Base-by-base conservation (phyloP, 768 basidiomycete species). In the Dentipellis sp. region DNA sequence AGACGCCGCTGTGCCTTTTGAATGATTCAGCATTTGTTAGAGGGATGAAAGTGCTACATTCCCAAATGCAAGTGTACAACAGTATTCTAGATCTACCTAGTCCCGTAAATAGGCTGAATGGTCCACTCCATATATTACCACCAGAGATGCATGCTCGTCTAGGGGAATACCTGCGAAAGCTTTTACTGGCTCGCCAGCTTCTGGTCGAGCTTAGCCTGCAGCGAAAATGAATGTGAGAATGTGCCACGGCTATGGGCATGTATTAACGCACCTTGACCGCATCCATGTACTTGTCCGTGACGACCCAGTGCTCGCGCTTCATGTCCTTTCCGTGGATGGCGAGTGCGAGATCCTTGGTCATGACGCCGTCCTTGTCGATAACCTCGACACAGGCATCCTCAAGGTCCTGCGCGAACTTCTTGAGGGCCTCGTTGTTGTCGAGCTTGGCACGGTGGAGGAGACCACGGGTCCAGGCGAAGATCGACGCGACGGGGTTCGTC, bases 391-490 rank as follows among this genome's bases (percentile, higher is more conserved):
- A 97, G 17, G 91, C 83, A 12, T 70, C 77, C 75, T 99, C 97
- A 40, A 99, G 78, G 59, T 84, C 82, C 50, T 77, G 64, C 63
- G 87, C 91, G 72, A 95, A 99, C 48, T 72, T 70, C 53, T 72
- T 75, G 29, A 99, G 80, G 36, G 76, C 75, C 19, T 80, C 81
- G 68, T 95, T 98, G 40, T 74, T 75, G 67, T 99, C 95, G 35
- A 97, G 78, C 75, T 91, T 93, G 60, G 94, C 94, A 62, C 94
- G 86, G 74, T 93, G 92, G 54, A 91, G 73, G 42, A 99, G 78
- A 0, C 95, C 95, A 48, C 97, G 85, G 14, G 95, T 98, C 95
- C 95, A 99, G 8, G 95, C 95, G 65, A 94, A 98, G 75, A 99
- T 97, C 56, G 90, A 93, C 47, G 95, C 95, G 63, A 98, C 94